phyloP scores from a whole-genome alignment of 176 grass and related monocot genomes.

The Metroxylon sagu region DNA sequence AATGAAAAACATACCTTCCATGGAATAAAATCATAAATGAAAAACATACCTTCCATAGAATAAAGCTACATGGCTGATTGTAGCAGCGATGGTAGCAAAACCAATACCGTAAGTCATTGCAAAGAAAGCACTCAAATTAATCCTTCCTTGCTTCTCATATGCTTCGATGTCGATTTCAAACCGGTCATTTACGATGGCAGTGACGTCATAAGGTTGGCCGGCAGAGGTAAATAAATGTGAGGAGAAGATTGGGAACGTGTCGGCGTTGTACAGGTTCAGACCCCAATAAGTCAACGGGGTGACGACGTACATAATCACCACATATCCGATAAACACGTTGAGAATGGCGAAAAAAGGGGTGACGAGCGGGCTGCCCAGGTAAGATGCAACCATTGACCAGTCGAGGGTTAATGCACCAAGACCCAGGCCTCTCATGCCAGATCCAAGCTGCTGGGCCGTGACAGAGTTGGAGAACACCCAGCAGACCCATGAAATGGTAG shows the following conservation, averaged over 20 bases:
- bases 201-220: constrained; percentile 41
- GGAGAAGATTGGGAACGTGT: constrained; percentile 72
- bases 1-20: too few species aligned
- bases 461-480: constrained; percentile 71
- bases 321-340: constrained; percentile 60
- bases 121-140: constrained; percentile 72
- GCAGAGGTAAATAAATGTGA: constrained; percentile 50
- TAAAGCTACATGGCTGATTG: constrained; percentile 58
- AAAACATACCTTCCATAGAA: constrained; percentile 36
- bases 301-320: constrained; percentile 36
- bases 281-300: constrained; percentile 57
- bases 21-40: too few species aligned
- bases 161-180: constrained; percentile 41
- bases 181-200: constrained; percentile 33
- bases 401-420: constrained; percentile 69
- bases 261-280: constrained; percentile 42
- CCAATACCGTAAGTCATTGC: constrained; percentile 48
- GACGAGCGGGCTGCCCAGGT: constrained; percentile 59
- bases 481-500: constrained; percentile 76
- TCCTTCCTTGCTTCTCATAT: constrained; percentile 26
- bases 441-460: constrained; percentile 71
- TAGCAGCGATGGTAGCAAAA: constrained; percentile 68
- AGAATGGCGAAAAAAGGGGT: constrained; percentile 66
- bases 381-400: constrained; percentile 57
- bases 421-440: constrained; percentile 56